Percentiles rank a stretch among this genome's conserved stretches.
Evolutionary conservation across 1,284 basidiomycete genomes (phyloP).

Genomic region (Heterobasidion irregulare): DNA sequence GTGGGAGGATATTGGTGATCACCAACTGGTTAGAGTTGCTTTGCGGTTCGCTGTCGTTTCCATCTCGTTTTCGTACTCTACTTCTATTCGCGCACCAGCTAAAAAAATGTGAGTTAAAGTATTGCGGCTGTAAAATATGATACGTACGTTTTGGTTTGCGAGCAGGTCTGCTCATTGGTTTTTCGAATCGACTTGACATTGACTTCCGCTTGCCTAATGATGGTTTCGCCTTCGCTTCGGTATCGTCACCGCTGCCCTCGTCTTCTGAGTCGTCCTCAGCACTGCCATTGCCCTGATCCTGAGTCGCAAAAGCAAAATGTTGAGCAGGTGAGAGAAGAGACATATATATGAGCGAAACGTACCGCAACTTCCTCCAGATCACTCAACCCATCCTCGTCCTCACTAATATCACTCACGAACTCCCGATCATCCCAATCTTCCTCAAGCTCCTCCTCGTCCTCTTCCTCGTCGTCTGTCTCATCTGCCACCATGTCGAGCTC

Average conservation of each 20-base stretch:
- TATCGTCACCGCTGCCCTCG: slow-evolving; percentile 1
- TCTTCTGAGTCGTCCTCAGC: slow-evolving; percentile 7
- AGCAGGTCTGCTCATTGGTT: background rate
- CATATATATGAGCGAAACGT: slow-evolving; percentile 13
- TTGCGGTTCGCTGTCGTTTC: slow-evolving; percentile 1
- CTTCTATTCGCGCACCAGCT: slow-evolving; percentile 13
- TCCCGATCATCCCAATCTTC: slow-evolving; percentile 70
- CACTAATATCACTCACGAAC: slow-evolving; percentile 83
- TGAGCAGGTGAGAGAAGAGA: background rate
- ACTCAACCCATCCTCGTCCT: slow-evolving; percentile 55
- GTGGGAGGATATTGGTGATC: too few relatives aligned
- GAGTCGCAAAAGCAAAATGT: background rate
- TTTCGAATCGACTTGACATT: slow-evolving; percentile 1
- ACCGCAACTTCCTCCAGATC: slow-evolving; percentile 68
- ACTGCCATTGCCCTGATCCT: slow-evolving; percentile 3
- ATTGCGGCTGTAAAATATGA: background rate
- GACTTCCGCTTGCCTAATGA: slow-evolving; percentile 12
- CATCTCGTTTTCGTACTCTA: slow-evolving; percentile 9
- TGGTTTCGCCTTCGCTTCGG: slow-evolving; percentile 5
- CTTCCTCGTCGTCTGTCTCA: slow-evolving; percentile 40
- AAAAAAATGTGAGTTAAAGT: background rate
- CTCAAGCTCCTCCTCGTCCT: slow-evolving; percentile 45
- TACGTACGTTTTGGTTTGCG: slow-evolving; percentile 13
- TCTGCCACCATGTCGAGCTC: slow-evolving; percentile 47
- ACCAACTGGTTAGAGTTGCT: slow-evolving; percentile 5